Evolutionary conservation across 2,329 filamentous ascomycete species (phyloP), one percentile per base, ranked within the genome.

Genomic region (Exophiala lecanii-corni): DNA sequence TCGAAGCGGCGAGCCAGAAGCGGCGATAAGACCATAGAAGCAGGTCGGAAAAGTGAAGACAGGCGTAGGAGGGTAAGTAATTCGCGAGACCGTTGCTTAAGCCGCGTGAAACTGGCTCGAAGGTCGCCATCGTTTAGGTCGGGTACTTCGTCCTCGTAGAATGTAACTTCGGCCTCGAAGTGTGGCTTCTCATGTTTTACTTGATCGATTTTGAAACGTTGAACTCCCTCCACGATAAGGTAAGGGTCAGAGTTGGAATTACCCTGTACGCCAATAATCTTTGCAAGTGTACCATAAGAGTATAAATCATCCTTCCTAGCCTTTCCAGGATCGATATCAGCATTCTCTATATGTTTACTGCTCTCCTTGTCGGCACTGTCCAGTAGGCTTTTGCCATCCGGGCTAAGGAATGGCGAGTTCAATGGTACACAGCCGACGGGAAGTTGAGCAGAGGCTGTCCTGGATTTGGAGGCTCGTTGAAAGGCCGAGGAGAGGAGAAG

Each of bases 381-480:
- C 42, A 94, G 76, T 53, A 94, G 73, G 44, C 81, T 76, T 64
- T 89, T 82, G 33, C 89, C 89, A 58, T 87, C 81, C 19, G 76
- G 74, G 45, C 81, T 82, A 18, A 95, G 73, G 17, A 82, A 75
- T 3, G 83, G 82, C 37, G 87, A 92, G 51, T 75, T 82, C 47
- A 96, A 73, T 15, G 92, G 92, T 41, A 97, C 81, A 63, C 91
- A 97, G 40, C 85, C 88, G 53, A 97, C 82, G 6, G 86, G 82
- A 55, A 95, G 80, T 54, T 80, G 74, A 50, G 75, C 76, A 19
- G 80, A 77, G 54, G 82, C 73, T 2, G 71, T 78, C 57, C 81
- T 82, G 17, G 72, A 67, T 30, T 79, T 77, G 23, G 84, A 74
- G 19, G 82, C 82, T 55, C 82, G 81, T 58, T 85, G 85, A 66